These are phyloP conservation scores for Malus hybrid DNA, from an alignment of 331 rosid genomes.

Conservation along the genomic window DNA sequence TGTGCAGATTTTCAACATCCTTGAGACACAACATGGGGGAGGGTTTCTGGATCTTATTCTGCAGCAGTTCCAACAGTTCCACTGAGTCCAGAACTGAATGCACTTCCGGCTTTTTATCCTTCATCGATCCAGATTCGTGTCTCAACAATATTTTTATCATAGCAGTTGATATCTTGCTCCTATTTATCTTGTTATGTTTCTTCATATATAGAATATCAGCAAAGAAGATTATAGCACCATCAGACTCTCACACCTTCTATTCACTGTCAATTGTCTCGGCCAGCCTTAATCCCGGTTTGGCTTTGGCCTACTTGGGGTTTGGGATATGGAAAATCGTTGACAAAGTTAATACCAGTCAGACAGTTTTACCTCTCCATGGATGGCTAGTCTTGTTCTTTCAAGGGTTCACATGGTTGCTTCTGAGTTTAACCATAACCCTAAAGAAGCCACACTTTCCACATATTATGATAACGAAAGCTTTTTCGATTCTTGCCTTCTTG, in stretches of 20 bases:
- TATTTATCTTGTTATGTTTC: conserved; percentile 7
- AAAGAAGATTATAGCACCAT: neutral
- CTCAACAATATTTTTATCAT: conserved; percentile 7
- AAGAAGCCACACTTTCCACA: neutral
- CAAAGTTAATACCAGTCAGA: neutral
- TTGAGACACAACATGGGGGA: neutral
- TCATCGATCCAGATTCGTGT: conserved; percentile 14
- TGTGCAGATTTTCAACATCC: conserved; percentile 1
- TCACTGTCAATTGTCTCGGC: neutral
- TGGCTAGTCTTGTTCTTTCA: conserved; percentile 19
- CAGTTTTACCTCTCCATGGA: conserved; percentile 9
- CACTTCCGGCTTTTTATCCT: conserved; percentile 4
- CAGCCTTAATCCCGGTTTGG: conserved; percentile 1
- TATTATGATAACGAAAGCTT: neutral
- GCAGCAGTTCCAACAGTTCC: neutral
- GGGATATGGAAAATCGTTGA: conserved; percentile 11
- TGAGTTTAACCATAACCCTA: neutral
- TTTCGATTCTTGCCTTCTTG: conserved; percentile 16
- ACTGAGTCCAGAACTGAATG: neutral
- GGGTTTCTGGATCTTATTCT: conserved; percentile 8
- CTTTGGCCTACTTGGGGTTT: conserved; percentile 21
- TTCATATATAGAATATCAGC: neutral
- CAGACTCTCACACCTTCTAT: neutral
- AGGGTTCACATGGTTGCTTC: neutral
- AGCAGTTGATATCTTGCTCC: conserved; percentile 13